These are phyloP conservation scores for Daldinia childiae DNA, from an alignment of 495 filamentous ascomycete species.

Conservation along the genomic window DNA sequence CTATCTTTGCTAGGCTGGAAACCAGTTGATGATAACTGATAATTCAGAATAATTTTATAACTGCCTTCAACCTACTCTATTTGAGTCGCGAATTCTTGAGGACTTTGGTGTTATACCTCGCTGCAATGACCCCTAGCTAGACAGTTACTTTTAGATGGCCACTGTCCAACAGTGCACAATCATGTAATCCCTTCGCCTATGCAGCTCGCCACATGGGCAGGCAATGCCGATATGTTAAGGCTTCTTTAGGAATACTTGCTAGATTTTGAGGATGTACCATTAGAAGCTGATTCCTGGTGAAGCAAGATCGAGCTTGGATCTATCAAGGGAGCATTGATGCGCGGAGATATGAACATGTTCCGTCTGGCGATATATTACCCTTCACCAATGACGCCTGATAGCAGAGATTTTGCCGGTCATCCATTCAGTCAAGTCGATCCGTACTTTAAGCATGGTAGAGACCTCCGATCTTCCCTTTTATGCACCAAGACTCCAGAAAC, in stretches of 20 bases:
- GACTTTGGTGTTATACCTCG: neutral
- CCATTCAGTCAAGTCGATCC: neutral
- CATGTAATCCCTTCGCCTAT: neutral
- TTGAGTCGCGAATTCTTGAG: neutral
- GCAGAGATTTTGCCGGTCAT: neutral
- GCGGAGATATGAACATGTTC: neutral
- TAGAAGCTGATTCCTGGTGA: neutral
- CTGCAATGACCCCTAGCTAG: neutral
- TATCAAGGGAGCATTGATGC: neutral
- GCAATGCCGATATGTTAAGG: slow-evolving; percentile 6
- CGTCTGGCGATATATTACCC: neutral
- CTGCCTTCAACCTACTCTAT: neutral
- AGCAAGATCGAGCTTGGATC: neutral
- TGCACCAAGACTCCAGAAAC: neutral
- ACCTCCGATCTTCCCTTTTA: neutral
- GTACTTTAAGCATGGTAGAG: neutral
- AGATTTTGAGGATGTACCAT: neutral
- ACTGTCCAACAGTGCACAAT: neutral
- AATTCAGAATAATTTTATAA: neutral
- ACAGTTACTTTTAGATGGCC: neutral
- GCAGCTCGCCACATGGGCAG: slow-evolving; percentile 8
- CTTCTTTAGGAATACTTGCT: neutral
- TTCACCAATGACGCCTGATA: neutral
- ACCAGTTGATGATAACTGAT: neutral
- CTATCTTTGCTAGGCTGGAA: neutral